Percentiles rank a stretch among this genome's conserved stretches.
Conservation (phyloP, 2,329 filamentous ascomycete genomes). For the Diaporthe vaccinii region DNA sequence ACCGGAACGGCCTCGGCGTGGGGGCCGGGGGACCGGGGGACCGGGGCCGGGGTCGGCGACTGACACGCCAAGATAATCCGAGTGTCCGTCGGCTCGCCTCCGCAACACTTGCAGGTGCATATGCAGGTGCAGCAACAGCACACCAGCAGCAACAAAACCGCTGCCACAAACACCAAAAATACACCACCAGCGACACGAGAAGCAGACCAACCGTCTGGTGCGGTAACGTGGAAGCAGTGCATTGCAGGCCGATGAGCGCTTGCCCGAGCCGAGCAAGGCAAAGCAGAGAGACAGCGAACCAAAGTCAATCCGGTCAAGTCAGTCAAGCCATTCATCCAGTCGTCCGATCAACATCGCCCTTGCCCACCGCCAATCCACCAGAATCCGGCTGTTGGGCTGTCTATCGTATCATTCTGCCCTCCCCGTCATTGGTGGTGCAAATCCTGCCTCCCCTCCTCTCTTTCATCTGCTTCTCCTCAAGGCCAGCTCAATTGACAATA, state of each 20-base stretch:
- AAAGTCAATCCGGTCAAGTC: neutral
- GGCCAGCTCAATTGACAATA: slow-evolving; percentile 2
- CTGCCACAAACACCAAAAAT: neutral
- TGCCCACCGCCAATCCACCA: slow-evolving; percentile 24
- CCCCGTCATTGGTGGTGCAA: neutral
- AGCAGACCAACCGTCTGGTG: neutral
- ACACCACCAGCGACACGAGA: neutral
- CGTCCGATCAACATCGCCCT: slow-evolving; percentile 21
- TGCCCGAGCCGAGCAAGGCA: neutral
- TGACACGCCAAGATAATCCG: slow-evolving; percentile 12
- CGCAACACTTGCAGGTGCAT: slow-evolving; percentile 4
- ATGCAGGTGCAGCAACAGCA: neutral
- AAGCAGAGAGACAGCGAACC: neutral
- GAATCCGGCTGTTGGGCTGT: slow-evolving; percentile 3
- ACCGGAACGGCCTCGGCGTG: slow-evolving; percentile 4
- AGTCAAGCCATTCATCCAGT: neutral
- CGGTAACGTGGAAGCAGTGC: neutral
- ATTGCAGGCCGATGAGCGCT: neutral
- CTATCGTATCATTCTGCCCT: neutral
- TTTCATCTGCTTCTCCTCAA: neutral
- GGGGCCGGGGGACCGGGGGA: neutral
- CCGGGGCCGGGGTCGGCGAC: slow-evolving; percentile 11
- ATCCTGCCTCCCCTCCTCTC: neutral
- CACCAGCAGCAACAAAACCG: neutral
- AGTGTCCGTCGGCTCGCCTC: slow-evolving; percentile 15